A percentile compares a stretch with the other conserved stretches of the same genome.
These are phyloP conservation scores for Acanthochlamys bracteata DNA, from an alignment of 106 monocot species.

Conservation along the genomic window DNA sequence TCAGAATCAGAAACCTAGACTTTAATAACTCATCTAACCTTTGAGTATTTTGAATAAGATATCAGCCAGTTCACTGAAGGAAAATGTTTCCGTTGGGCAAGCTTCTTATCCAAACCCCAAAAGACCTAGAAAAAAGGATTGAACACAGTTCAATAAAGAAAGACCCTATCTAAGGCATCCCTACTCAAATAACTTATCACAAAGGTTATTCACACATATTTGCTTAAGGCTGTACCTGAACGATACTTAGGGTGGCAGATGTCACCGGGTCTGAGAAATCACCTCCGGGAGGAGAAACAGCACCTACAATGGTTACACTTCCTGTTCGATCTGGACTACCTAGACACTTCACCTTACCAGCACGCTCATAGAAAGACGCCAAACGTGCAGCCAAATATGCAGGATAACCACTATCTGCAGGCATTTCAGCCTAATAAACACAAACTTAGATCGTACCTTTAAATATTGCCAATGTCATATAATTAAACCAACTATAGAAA, in stretches of 20 bases:
- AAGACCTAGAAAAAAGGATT: conserved; percentile 55
- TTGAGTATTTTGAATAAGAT: conserved; percentile 98
- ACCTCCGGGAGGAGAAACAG: conserved; percentile 98
- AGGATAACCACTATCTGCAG: conserved; percentile 99
- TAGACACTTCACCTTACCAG: conserved; percentile 96
- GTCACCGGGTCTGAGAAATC: conserved; percentile 99
- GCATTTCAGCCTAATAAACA: conserved; percentile 85
- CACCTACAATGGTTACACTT: conserved; percentile 99
- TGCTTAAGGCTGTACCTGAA: conserved; percentile 54
- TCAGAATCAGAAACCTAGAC: too few species aligned
- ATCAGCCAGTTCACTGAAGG: conserved; percentile 99
- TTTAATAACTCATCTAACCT: conserved; percentile 21
- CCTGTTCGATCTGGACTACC: conserved; percentile 79
- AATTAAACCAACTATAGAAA: background rate
- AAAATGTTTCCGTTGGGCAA: conserved; percentile 99
- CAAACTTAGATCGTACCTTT: too few species aligned
- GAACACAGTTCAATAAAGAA: background rate
- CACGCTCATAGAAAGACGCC: conserved; percentile 99
- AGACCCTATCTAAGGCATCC: background rate
- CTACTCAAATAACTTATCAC: background rate
- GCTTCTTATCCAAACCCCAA: conserved; percentile 99
- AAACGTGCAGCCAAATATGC: conserved; percentile 94
- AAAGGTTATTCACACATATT: background rate
- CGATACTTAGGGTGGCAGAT: conserved; percentile 96
- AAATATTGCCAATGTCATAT: too few species aligned